phyloP scores from a whole-genome alignment of 331 rosid genomes.

The Stylosanthes scabra region DNA sequence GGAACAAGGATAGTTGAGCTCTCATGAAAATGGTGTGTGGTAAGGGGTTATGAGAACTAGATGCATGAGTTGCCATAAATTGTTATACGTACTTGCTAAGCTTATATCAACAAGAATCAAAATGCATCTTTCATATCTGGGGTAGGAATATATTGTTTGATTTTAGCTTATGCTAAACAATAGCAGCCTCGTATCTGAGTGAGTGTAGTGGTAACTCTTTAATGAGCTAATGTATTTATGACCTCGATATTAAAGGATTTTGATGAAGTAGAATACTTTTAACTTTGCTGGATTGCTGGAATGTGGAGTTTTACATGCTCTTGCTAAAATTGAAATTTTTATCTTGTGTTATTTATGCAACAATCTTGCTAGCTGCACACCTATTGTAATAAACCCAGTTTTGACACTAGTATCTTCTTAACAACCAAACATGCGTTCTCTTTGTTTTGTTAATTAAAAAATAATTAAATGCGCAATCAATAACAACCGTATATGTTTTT shows the following conservation, averaged over 20 bases:
- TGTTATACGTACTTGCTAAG: neutral
- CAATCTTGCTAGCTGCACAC: too few species aligned
- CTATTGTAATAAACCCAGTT: too few species aligned
- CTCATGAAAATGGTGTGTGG: conserved; percentile 25
- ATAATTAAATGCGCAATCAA: too few species aligned
- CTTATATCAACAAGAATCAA: neutral
- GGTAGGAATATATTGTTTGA: neutral
- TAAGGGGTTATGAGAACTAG: neutral
- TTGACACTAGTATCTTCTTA: too few species aligned
- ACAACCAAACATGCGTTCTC: too few species aligned
- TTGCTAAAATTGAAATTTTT: neutral
- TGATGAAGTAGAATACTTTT: neutral
- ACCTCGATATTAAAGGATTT: neutral
- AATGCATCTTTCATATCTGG: neutral
- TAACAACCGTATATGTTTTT: too few species aligned
- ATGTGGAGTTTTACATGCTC: neutral
- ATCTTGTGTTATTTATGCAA: too few species aligned
- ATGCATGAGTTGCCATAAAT: conserved; percentile 1
- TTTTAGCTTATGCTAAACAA: neutral
- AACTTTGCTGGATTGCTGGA: neutral
- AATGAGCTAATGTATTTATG: neutral
- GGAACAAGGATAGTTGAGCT: conserved; percentile 66
- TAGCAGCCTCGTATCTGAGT: too few species aligned
- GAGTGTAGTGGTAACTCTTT: neutral
- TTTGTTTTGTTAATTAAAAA: too few species aligned